Conservation (phyloP, 495 filamentous ascomycete genomes). For the Talaromyces ruber region DNA sequence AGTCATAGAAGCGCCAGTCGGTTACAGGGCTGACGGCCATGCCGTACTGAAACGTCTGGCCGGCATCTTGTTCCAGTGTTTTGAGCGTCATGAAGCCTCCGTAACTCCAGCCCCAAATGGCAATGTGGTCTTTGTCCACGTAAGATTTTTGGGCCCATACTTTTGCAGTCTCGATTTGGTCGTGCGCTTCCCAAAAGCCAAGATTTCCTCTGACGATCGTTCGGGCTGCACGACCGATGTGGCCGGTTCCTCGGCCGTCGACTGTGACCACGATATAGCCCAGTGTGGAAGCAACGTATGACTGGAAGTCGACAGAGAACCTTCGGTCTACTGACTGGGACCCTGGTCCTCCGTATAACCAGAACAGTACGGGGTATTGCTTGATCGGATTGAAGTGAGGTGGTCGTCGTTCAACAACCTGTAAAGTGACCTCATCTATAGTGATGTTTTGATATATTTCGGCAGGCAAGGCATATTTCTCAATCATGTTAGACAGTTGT, state of each 20-base stretch:
- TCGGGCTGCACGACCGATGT: conserved; percentile 74
- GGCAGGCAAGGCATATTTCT: conserved; percentile 73
- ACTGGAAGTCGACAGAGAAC: conserved; percentile 83
- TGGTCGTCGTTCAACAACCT: conserved; percentile 84
- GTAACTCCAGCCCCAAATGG: conserved; percentile 98
- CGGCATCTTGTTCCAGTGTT: conserved; percentile 83
- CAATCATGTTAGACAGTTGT: conserved; percentile 55
- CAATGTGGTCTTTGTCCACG: conserved; percentile 71
- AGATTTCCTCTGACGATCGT: conserved; percentile 76
- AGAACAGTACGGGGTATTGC: conserved; percentile 89
- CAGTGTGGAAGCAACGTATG: conserved; percentile 75
- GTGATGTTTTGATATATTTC: conserved; percentile 79
- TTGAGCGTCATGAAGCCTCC: conserved; percentile 98
- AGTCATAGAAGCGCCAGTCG: conserved; percentile 93
- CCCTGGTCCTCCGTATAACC: conserved; percentile 84
- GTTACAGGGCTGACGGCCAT: conserved; percentile 98
- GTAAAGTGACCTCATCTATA: conserved; percentile 68
- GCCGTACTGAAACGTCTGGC: conserved; percentile 84
- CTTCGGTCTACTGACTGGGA: conserved; percentile 78
- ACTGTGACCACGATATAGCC: conserved; percentile 96
- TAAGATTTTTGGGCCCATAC: conserved; percentile 77
- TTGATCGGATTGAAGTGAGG: conserved; percentile 81
- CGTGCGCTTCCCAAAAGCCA: conserved; percentile 74
- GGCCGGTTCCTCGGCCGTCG: conserved; percentile 89
- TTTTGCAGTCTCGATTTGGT: conserved; percentile 88